Evolutionary conservation across 805 yeast genomes (phyloP), one percentile per base, ranked within the genome.

Genomic region (Candida sakaeoensis): DNA sequence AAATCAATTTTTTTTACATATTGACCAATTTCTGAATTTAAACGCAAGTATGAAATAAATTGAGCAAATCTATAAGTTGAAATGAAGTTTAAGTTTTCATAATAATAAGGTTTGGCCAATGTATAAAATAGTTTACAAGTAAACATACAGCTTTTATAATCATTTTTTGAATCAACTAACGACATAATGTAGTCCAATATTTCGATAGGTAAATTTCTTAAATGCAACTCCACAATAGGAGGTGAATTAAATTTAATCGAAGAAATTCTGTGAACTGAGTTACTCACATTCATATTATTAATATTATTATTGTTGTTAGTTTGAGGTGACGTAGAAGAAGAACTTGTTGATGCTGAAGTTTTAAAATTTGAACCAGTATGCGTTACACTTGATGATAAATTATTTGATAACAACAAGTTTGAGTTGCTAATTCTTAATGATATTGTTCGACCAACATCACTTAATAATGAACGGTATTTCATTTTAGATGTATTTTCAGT

Each of bases 41-140:
- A 65, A 32, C 84, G 67, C n/a, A 88, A 58, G 4, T 80, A 72
- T 2, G 89, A 72, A 4, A 88, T 78, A 51, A 88, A 80, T 58
- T 88, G 95, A 0, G 87, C 93, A 32, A 85, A 75, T 30, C 95
- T 65, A 54, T 84, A 88, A 5, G 90, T 81, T 2, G 95, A 80
- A 0, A 78, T 74, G 48, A 88, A 74, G 10, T 51, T 44, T 3
- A 90, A 79, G 6, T 59, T 45, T 10, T 63, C 52, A 56, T 85
- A 88, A 8, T 87, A 58, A 17, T 70, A 65, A 4, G 72, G 72
- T 47, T 78, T 75, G 2, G 82, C 72, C 5, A 77, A 61, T 24
- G 53, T 56, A 54, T 80, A 73, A 48, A 83, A 72, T 25, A 60
- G 52, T 41, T 65, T 74, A 54, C 71, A 69, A 6, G 81, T 79